Percentiles rank a stretch among this genome's conserved stretches.
Evolutionary conservation across 208 protist genomes (phyloP).

Genomic region (Leishmania major): DNA sequence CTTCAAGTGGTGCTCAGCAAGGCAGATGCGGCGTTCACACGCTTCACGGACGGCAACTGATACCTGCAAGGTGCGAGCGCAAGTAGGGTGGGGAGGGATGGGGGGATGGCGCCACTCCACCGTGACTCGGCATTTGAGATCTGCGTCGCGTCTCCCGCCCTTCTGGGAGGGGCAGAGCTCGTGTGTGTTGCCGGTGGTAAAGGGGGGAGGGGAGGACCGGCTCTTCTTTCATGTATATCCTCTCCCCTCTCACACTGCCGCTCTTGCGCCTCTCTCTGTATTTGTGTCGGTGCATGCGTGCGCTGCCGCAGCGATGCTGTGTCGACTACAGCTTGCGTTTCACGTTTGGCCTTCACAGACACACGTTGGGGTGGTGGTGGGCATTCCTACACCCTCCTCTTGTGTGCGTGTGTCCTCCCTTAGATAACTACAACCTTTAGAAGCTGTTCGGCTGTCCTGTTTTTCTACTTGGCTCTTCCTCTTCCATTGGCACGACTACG

Average conservation of each 20-base stretch:
- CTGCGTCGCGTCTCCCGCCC: background rate
- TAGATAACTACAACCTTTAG: conserved; percentile 7
- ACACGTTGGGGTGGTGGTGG: background rate
- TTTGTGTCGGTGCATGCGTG: background rate
- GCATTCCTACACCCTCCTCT: background rate
- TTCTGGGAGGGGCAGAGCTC: background rate
- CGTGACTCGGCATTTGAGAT: background rate
- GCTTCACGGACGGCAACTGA: background rate
- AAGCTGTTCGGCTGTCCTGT: background rate
- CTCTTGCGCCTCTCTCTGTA: background rate
- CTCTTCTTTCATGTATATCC: background rate
- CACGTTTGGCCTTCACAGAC: background rate
- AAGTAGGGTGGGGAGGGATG: background rate
- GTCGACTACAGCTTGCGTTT: background rate
- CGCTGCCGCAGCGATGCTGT: background rate
- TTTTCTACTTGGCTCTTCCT: background rate
- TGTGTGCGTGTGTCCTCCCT: background rate
- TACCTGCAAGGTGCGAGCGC: background rate
- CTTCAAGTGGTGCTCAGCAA: background rate
- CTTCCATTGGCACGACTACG: conserved; percentile 14
- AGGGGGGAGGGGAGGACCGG: background rate
- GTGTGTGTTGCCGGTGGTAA: background rate
- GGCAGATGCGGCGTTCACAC: background rate
- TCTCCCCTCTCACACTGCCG: background rate
- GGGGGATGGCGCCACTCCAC: background rate